Evolutionary conservation across 441 rosid genomes (phyloP), one percentile per base, ranked within the genome.

Genomic region (Mallotus repandus): DNA sequence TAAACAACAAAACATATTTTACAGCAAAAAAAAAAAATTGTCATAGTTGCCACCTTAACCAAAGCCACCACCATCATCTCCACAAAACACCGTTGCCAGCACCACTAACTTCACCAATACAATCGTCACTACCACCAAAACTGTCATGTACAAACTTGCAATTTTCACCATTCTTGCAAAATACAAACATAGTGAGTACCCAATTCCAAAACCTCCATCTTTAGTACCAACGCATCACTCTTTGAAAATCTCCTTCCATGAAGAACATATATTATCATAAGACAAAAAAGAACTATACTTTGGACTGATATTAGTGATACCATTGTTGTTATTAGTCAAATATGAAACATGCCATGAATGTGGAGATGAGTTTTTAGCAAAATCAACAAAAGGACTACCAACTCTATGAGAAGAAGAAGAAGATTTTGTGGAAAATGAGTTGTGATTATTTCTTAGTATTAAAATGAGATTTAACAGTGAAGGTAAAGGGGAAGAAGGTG

Each of bases 171-270:
- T 91, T 90, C 77, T 90, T 89, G 58, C 98, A 90, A 75, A 91
- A 67, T 89, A 87, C 79, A 85, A 75, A 77, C 94, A 91, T 7
- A 94, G 93, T 74, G 79, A 83, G 76, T 50, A 83, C 16, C 88
- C 86, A 69, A 60, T 72, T 66, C 77, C 84, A 73, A 87, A 81
- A 32, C 77, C 78, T 6, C 77, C 85, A 12, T 90, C 97, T 8
- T 86, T 90, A 21, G 75, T 73, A 38, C 88, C 89, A 25, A 86
- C 82, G 94, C n/a, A 68, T 93, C 99, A 75, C 90, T 89, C 49
- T 88, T 98, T 0, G 92, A 89, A 73, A 81, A 86, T 66, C 98
- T 88, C 84, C 98, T 86, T 72, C 89, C 85, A 56, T 88, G 99
- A 56, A 16, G 81, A 65, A 35, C 87, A 87, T 41, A 76, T 77